Conservation (phyloP, 208 protist genomes). For the Leishmania tropica region DNA sequence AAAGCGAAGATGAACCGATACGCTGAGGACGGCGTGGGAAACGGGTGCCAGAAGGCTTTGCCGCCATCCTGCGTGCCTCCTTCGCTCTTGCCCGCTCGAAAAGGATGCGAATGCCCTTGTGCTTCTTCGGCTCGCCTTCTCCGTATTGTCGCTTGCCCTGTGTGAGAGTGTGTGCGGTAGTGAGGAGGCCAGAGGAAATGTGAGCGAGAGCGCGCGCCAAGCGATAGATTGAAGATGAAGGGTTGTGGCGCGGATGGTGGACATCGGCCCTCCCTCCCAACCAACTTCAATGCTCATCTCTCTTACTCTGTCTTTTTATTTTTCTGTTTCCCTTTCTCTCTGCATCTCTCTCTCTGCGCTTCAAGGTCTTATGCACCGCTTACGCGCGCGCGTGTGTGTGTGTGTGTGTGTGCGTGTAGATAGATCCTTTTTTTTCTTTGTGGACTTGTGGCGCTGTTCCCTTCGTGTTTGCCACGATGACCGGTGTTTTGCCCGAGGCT, state of each 20-base stretch:
- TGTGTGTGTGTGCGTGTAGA: conserved; percentile 3
- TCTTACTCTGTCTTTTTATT: not conserved
- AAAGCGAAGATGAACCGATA: not conserved
- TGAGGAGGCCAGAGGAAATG: not conserved
- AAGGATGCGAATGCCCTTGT: not conserved
- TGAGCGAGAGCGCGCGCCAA: not conserved
- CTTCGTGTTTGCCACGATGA: not conserved
- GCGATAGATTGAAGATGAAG: not conserved
- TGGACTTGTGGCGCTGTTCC: not conserved
- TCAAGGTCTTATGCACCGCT: not conserved
- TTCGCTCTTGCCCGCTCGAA: conserved; percentile 6
- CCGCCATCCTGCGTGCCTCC: not conserved
- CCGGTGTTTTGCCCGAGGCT: not conserved
- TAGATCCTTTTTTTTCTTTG: not conserved
- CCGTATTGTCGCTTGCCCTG: not conserved
- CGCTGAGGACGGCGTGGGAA: not conserved
- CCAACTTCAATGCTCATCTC: not conserved
- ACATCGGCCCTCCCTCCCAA: not conserved
- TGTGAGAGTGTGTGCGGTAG: not conserved
- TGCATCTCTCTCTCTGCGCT: not conserved
- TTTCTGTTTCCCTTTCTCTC: not conserved
- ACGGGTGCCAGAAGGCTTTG: not conserved
- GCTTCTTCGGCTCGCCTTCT: conserved; percentile 8
- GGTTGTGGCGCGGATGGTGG: not conserved
- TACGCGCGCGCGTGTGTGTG: no score